A percentile compares a stretch with the other conserved stretches of the same genome.
phyloP scores from a whole-genome alignment of 2,329 filamentous ascomycete genomes.

The Venturia effusa region DNA sequence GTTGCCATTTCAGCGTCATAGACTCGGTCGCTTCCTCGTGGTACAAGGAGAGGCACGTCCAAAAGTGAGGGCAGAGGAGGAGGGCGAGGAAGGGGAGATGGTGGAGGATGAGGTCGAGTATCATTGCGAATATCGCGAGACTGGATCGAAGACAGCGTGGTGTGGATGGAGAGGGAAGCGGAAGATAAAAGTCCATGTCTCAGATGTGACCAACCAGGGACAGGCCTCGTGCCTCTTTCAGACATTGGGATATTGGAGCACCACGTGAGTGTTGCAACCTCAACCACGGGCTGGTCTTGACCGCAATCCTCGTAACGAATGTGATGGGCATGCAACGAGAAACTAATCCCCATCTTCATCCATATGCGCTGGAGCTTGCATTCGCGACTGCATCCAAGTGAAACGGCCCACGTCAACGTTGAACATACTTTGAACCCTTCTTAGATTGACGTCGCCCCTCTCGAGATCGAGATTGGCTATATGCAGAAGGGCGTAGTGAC shows the following conservation, averaged over 20 bases:
- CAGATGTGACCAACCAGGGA: not conserved
- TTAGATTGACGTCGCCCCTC: constrained; percentile 13
- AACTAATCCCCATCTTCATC: too few relatives aligned
- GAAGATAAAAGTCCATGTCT: not conserved
- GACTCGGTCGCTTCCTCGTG: not conserved
- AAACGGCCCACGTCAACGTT: too few relatives aligned
- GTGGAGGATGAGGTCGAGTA: not conserved
- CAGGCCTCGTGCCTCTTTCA: too few relatives aligned
- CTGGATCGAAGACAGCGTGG: too few relatives aligned
- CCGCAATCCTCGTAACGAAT: too few relatives aligned
- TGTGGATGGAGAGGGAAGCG: not conserved
- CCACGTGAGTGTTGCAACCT: too few relatives aligned
- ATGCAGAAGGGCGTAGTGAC: not conserved
- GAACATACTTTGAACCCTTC: not conserved
- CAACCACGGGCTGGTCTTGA: too few relatives aligned
- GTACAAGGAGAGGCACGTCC: not conserved
- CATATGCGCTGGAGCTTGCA: too few relatives aligned
- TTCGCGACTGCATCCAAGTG: too few relatives aligned
- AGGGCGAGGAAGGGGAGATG: not conserved
- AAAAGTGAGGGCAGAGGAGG: not conserved
- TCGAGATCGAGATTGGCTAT: not conserved
- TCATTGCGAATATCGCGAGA: not conserved
- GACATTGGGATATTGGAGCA: not conserved
- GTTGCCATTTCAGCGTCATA: not conserved
- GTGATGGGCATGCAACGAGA: too few relatives aligned